Evolutionary conservation across 768 basidiomycete genomes (phyloP).

Genomic region (Suillus bovinus): DNA sequence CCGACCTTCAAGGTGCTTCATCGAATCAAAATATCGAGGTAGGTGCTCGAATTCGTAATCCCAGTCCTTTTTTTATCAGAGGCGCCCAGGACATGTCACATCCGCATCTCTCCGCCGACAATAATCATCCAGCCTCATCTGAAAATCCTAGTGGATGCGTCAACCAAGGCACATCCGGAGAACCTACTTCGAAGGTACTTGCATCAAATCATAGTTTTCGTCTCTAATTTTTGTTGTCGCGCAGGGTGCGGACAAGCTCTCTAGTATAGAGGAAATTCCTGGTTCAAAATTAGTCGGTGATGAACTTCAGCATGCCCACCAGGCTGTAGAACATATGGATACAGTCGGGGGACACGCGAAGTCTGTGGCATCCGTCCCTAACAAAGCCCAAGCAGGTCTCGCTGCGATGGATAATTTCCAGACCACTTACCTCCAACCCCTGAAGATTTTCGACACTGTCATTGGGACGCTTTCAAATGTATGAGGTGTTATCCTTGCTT

Average conservation of each 20-base stretch:
- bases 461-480: background rate
- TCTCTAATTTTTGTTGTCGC: background rate
- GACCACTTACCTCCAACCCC: slow-evolving; percentile 9
- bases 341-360: background rate
- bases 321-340: background rate
- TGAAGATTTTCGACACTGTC: slow-evolving; percentile 3
- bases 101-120: too few relatives aligned
- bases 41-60: background rate
- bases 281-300: background rate
- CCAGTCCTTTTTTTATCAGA: background rate
- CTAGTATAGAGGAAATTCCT: background rate
- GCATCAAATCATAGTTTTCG: background rate
- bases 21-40: background rate
- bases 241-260: background rate
- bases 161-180: too few relatives aligned
- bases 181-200: too few relatives aligned
- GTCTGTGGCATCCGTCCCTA: background rate
- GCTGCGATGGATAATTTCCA: background rate
- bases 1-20: background rate
- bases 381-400: background rate
- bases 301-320: background rate
- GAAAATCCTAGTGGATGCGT: too few relatives aligned
- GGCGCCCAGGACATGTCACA: background rate
- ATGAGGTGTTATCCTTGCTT: background rate
- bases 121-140: too few relatives aligned